Evolutionary conservation across 305 asterid genomes (phyloP), one percentile per base, ranked within the genome.

Genomic region (Solanum hybrid): DNA sequence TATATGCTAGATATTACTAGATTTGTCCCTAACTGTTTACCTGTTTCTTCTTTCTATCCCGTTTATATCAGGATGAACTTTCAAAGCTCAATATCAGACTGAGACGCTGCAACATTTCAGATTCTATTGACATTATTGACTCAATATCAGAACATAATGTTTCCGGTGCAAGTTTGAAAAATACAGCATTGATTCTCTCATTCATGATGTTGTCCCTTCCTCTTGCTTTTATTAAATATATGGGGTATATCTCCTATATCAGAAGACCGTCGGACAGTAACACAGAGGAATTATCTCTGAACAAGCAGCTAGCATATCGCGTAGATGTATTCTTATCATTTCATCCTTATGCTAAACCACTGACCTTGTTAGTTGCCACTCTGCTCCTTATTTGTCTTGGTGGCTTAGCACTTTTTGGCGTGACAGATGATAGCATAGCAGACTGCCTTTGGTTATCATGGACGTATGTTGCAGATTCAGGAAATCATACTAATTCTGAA

Each of bases 371-470:
- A 91, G 92, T 96, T 89, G 99, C 98, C 91, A 96, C 99, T 31
- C 87, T 96, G 46, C 91, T 96, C 90, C 93, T 96, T 87, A 96
- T 96, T 91, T 91, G 95, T 90, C 92, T 96, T 69, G 97, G 99
- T 31, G 99, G 98, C 35, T 93, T 96, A 79, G 95, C 98, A 85
- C 98, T 96, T 86, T 96, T 90, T 92, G 98, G 98, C 66, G 98
- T 96, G 90, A 95, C 96, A 79, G 93, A 93, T 88, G 98, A 95
- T 90, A 82, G 96, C 90, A 91, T 96, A 90, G 96, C 98, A 10
- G 96, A 94, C 93, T 94, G 95, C 89, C 94, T 96, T 88, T 96
- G 98, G 99, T 91, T 96, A 86, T 96, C 99, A 75, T 96, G 99
- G 99, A 94, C 98, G 64, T 96, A 96, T 91, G 93, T 96, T 46